Conservation (phyloP, 805 yeast species). For the Lipomyces spencermartinsiae region DNA sequence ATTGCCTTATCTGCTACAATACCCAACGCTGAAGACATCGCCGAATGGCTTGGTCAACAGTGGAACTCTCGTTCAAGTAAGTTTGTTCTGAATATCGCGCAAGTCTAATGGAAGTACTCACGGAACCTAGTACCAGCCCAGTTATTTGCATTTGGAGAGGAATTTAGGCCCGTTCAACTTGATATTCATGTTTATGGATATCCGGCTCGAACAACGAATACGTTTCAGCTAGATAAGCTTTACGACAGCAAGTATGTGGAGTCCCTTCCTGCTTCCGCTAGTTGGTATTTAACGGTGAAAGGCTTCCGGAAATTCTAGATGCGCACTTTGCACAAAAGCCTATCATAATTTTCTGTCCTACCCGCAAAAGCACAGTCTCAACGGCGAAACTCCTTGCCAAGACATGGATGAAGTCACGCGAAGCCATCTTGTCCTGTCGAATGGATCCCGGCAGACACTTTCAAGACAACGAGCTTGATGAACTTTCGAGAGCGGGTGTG, state of each 20-base stretch:
- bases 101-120: not conserved
- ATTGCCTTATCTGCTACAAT: slow-evolving; percentile 61
- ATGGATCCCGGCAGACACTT: not conserved
- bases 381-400: slow-evolving; percentile 50
- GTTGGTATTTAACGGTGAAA: slow-evolving; percentile 6
- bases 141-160: slow-evolving; percentile 54
- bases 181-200: slow-evolving; percentile 54
- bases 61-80: slow-evolving; percentile 6
- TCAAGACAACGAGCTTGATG: slow-evolving; percentile 22
- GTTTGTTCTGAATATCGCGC: not conserved
- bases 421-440: slow-evolving; percentile 4
- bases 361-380: slow-evolving; percentile 55
- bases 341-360: slow-evolving; percentile 59
- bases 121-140: slow-evolving; percentile 44
- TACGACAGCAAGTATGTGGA: slow-evolving; percentile 51
- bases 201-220: slow-evolving; percentile 50
- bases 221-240: slow-evolving; percentile 55
- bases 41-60: slow-evolving; percentile 52
- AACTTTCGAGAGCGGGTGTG: slow-evolving; percentile 48
- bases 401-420: slow-evolving; percentile 17
- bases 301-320: slow-evolving; percentile 47
- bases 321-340: slow-evolving; percentile 53
- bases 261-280: not conserved
- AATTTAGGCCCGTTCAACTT: slow-evolving; percentile 55
- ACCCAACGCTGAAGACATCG: slow-evolving; percentile 57